phyloP scores from a whole-genome alignment of 306 rosid species.

The Dalbergia oliveri region DNA sequence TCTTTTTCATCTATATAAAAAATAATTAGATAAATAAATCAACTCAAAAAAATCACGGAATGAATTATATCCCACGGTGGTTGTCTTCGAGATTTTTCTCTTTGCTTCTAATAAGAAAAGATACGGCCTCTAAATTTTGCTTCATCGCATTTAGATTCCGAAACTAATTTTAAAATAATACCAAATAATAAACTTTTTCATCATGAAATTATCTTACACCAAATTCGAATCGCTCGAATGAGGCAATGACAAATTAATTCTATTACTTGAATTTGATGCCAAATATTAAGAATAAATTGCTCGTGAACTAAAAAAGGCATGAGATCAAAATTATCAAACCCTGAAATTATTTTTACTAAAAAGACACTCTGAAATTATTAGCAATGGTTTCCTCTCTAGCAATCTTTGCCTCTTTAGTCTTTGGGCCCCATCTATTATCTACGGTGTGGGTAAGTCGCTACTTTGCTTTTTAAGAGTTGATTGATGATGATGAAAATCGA shows the following conservation, averaged over 20 bases:
- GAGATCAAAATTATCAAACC: not conserved
- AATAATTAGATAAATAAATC: no score
- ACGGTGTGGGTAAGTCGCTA: not conserved
- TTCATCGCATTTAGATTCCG: not conserved
- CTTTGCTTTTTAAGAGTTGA: not conserved
- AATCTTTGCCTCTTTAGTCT: not conserved
- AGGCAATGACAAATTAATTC: not conserved
- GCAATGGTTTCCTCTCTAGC: not conserved
- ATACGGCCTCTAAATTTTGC: not conserved
- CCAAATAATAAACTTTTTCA: no score
- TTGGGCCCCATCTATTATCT: conserved; percentile 22
- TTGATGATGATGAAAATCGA: not conserved
- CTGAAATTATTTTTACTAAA: not conserved
- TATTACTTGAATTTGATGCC: not conserved
- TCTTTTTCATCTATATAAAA: no score
- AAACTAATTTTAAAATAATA: no score
- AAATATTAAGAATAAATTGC: not conserved
- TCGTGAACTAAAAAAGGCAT: not conserved
- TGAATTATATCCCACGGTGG: not conserved
- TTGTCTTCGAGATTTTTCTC: not conserved
- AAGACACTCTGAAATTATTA: not conserved
- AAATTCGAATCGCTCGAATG: no score
- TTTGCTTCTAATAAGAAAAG: not conserved
- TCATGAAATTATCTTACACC: no score
- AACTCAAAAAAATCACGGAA: no score